Percentiles rank a stretch among this genome's conserved stretches.
Evolutionary conservation across 2,329 filamentous ascomycete species (phyloP).

Genomic region (Leptographium galeiforme): DNA sequence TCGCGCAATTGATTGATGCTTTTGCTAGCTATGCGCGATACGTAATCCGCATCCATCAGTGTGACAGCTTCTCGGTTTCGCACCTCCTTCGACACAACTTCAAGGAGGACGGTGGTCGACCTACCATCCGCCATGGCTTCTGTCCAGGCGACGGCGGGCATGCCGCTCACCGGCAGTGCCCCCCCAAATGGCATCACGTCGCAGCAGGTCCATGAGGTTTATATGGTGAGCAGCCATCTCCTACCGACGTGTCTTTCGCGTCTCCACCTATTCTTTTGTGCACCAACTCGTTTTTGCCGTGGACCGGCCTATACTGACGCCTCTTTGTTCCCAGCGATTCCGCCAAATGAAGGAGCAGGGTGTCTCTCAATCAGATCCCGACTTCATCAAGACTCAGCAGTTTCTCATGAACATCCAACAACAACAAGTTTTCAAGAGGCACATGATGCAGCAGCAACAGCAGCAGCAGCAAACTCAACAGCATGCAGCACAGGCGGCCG

Average conservation of each 20-base stretch:
- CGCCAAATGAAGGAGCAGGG: constrained; percentile 79
- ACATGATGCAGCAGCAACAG: constrained; percentile 26
- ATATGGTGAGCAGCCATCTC: constrained; percentile 1
- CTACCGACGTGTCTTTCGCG: background rate
- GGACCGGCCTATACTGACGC: background rate
- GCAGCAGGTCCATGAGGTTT: constrained; percentile 66
- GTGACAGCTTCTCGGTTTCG: background rate
- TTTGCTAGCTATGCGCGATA: constrained; percentile 2
- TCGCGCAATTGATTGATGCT: background rate
- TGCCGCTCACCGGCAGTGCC: constrained; percentile 50
- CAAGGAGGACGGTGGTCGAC: constrained; percentile 9
- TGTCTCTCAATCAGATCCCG: constrained; percentile 69
- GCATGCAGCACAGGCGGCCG: constrained; percentile 8
- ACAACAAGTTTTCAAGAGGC: constrained; percentile 17
- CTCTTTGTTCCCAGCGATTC: constrained; percentile 51
- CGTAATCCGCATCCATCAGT: background rate
- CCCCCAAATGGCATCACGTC: constrained; percentile 58
- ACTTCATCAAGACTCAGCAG: constrained; percentile 70
- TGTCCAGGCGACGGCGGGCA: constrained; percentile 55
- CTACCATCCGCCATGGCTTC: constrained; percentile 54
- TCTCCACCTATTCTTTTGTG: background rate
- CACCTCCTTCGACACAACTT: background rate
- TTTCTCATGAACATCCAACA: constrained; percentile 54
- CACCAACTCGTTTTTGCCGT: background rate
- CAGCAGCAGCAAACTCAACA: constrained; percentile 24